Conservation (phyloP, 768 basidiomycete species). For the Ramaria rubella region DNA sequence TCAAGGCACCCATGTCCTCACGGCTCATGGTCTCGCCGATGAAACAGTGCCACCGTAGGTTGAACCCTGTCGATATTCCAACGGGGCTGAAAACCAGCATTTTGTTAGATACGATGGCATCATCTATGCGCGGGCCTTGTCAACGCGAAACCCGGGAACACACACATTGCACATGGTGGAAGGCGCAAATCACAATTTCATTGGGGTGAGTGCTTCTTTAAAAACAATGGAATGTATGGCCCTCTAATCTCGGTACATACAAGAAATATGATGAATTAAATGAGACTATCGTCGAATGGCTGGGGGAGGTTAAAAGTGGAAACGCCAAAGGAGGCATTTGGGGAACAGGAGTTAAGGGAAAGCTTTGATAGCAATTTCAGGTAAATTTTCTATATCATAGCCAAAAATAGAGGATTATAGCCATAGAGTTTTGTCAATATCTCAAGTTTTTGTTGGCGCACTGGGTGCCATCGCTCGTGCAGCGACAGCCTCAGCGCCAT, state of each 20-base stretch:
- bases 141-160: constrained; percentile 53
- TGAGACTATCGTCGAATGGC: constrained; percentile 64
- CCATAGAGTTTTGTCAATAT: constrained; percentile 33
- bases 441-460: not conserved
- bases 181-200: constrained; percentile 74
- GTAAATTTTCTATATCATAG: too few species aligned
- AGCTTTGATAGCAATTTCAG: constrained; percentile 26
- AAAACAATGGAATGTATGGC: constrained; percentile 23
- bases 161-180: constrained; percentile 67
- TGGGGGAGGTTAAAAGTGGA: constrained; percentile 39
- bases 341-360: constrained; percentile 47
- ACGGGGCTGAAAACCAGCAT: constrained; percentile 25
- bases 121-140: constrained; percentile 59
- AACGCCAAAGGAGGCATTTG: constrained; percentile 57
- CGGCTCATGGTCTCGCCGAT: constrained; percentile 71
- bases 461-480: not conserved
- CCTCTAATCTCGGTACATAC: constrained; percentile 34
- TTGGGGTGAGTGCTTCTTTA: constrained; percentile 34
- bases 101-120: constrained; percentile 57
- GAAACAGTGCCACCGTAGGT: constrained; percentile 63
- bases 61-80: not conserved
- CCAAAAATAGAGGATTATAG: not conserved
- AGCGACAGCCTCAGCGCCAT: not conserved
- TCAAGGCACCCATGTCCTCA: constrained; percentile 54
- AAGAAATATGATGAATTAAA: constrained; percentile 63